Conservation (phyloP, 129 eudicot species). For the Kitagawia praeruptora region DNA sequence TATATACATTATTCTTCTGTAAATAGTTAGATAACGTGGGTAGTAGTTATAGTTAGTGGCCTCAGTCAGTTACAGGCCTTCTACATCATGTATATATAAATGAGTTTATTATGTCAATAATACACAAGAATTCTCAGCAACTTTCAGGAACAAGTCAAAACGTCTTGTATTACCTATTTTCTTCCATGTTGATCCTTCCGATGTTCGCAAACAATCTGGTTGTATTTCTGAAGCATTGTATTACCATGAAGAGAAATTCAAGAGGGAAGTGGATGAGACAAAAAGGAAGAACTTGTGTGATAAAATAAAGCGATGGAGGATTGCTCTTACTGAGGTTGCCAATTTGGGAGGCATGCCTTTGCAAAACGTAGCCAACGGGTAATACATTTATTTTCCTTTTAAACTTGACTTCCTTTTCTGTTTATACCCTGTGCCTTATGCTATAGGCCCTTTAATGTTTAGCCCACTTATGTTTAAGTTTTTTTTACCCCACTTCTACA, state of each 20-base stretch:
- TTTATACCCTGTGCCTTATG: constrained; percentile 5
- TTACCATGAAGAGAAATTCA: constrained; percentile 10
- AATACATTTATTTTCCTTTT: neutral
- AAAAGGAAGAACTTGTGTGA: neutral
- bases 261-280: neutral
- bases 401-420: neutral
- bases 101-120: no score
- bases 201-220: neutral
- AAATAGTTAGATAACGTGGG: no score
- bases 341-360: no score
- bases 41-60: no score
- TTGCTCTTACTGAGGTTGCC: no score
- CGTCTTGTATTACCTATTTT: constrained; percentile 17
- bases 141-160: neutral
- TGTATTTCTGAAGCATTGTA: constrained; percentile 3
- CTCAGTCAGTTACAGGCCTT: no score
- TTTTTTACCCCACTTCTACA: no score
- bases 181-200: constrained; percentile 22
- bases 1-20: no score
- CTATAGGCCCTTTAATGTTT: neutral
- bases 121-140: no score
- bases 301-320: constrained; percentile 10
- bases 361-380: neutral
- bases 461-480: neutral
- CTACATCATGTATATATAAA: no score